Percentiles rank a stretch among this genome's conserved stretches.
These are phyloP conservation scores for Acephala macrosclerotiorum DNA, from an alignment of 2,329 filamentous ascomycete genomes.

Conservation along the genomic window DNA sequence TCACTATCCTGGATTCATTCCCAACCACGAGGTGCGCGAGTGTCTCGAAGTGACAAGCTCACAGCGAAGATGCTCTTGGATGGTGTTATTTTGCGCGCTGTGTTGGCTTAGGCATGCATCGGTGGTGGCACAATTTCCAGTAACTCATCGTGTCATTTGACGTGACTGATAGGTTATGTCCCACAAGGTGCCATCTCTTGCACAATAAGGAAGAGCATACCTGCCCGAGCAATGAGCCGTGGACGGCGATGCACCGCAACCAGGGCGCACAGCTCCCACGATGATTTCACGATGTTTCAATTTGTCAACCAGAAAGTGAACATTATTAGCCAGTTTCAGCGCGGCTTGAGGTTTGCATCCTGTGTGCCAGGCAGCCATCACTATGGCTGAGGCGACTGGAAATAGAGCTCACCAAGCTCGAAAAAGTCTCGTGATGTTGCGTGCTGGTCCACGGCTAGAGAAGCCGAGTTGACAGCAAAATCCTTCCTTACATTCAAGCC, in stretches of 20 bases:
- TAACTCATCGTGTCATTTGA: neutral
- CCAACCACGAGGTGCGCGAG: neutral
- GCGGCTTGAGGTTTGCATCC: neutral
- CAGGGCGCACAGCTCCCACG: conserved; percentile 1
- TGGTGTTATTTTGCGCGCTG: neutral
- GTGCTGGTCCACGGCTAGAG: neutral
- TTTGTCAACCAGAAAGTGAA: neutral
- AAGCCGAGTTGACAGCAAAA: neutral
- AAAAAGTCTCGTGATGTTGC: neutral
- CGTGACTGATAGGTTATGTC: neutral
- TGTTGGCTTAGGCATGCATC: neutral
- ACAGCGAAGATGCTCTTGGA: neutral
- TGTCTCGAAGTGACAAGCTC: neutral
- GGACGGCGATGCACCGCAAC: neutral
- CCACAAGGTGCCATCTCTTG: neutral
- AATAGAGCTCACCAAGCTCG: conserved; percentile 1
- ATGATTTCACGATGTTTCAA: conserved; percentile 1
- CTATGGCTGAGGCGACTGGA: conserved; percentile 4
- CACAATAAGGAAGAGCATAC: neutral
- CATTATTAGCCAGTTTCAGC: neutral
- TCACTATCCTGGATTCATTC: neutral
- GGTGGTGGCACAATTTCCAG: neutral
- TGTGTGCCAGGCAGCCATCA: neutral
- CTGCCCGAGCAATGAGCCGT: neutral
- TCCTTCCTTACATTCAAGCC: neutral